phyloP scores from a whole-genome alignment of 352 stramenopile species.

The Elongisporangium senticosum region DNA sequence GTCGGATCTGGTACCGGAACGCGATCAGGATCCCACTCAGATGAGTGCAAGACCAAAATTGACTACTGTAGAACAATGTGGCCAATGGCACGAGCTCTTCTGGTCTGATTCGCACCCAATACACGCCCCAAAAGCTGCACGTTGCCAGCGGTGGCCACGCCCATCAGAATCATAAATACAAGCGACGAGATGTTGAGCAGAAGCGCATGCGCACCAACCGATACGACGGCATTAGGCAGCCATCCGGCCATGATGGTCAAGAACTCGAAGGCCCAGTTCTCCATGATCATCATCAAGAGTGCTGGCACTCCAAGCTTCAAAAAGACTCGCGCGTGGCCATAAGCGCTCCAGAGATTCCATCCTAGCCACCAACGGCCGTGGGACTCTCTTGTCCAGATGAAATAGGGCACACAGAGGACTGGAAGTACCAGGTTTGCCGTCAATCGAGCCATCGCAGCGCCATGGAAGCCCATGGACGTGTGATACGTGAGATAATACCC shows the following conservation, averaged over 20 bases:
- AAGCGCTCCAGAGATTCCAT: slow-evolving; percentile 35
- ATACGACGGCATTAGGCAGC: slow-evolving; percentile 60
- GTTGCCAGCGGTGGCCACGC: no score
- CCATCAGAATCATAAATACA: slow-evolving; percentile 71
- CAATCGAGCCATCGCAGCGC: slow-evolving; percentile 63
- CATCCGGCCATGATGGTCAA: slow-evolving; percentile 64
- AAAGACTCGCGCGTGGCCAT: slow-evolving; percentile 44
- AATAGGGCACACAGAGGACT: no score
- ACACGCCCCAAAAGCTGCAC: no score
- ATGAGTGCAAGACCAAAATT: slow-evolving; percentile 33
- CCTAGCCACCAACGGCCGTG: no score
- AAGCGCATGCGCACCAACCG: slow-evolving; percentile 67
- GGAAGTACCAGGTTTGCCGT: no score
- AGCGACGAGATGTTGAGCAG: slow-evolving; percentile 60
- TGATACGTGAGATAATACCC: slow-evolving; percentile 72
- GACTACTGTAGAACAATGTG: slow-evolving; percentile 34
- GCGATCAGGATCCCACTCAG: slow-evolving; percentile 26
- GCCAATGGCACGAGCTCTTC: slow-evolving; percentile 51
- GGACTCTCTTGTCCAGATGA: no score
- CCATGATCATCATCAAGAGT: slow-evolving; percentile 61
- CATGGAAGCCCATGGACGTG: slow-evolving; percentile 64
- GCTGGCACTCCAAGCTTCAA: slow-evolving; percentile 38
- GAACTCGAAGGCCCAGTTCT: slow-evolving; percentile 78
- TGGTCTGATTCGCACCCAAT: slow-evolving; percentile 62
- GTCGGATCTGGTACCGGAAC: slow-evolving; percentile 32